Evolutionary conservation across 2,329 filamentous ascomycete genomes (phyloP), one percentile per base, ranked within the genome.

Genomic region (Sporothrix sp.): DNA sequence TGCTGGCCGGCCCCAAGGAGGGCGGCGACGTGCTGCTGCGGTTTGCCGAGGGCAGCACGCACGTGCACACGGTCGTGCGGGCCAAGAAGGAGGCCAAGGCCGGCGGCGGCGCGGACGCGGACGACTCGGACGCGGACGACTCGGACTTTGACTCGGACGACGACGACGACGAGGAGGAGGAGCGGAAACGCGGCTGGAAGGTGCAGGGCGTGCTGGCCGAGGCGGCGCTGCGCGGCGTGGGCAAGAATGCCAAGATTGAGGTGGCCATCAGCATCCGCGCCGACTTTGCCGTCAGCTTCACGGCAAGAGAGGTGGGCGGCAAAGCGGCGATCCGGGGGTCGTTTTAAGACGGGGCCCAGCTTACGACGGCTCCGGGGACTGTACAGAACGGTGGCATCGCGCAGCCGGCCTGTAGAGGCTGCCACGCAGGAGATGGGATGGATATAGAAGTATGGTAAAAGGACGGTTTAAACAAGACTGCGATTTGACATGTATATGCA

Each of bases 101-200:
- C 32, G 76, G 77, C n/a, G n/a, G n/a, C n/a, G 27, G 76, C 79
- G 25, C 5, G 25, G 76, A 79, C 54, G 81, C 80, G 49, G 78
- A 81, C 52, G 78, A 78, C 48, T 78, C 86, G 38, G 85, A 88
- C 27, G 77, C 79, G 55, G 71, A 73, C 18, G 73, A 75, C 42
- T 76, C 71, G 49, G 76, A 75, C 36, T 74, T 78, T 33, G 78
- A 80, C 42, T 75, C 77, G 2, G 77, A 80, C 35, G 81, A 87
- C n/a, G n/a, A n/a, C n/a, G n/a, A 95, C 32, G 88, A 94, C 60
- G 85, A 85, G 50, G 87, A 95, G 68, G 90, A 96, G 71, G 77
- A 82, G 62, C 78, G 90, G 57, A 86, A 95, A 71, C 89, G 93
- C 76, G 74, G 93, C 53, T 96, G 89, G 88, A 95, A 95, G 76